Percentiles rank a stretch among this genome's conserved stretches.
Evolutionary conservation across 768 basidiomycete species (phyloP).

Genomic region (Amanita exitialis): DNA sequence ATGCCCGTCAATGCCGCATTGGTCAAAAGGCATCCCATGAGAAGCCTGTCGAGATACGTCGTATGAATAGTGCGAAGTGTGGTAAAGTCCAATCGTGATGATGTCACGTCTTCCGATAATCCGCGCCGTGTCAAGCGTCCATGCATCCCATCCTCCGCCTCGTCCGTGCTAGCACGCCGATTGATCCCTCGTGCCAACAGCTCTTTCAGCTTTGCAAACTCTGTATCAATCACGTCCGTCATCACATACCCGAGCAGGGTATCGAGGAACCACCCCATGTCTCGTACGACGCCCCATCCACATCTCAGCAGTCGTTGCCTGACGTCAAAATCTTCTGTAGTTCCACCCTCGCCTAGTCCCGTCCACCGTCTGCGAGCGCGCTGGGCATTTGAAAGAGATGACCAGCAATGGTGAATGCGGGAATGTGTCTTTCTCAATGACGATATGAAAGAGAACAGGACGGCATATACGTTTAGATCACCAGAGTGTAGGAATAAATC

Average conservation of each 20-base stretch:
- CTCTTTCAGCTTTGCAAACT: slow-evolving; percentile 64
- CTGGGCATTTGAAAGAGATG: slow-evolving; percentile 76
- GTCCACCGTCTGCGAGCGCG: slow-evolving; percentile 81
- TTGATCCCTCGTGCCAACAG: slow-evolving; percentile 31
- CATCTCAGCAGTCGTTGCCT: slow-evolving; percentile 60
- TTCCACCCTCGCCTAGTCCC: slow-evolving; percentile 80
- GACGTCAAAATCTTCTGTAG: slow-evolving; percentile 54
- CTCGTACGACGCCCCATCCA: slow-evolving; percentile 80
- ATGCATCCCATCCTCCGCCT: slow-evolving; percentile 5
- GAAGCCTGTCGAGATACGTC: slow-evolving; percentile 68
- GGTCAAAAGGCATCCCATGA: slow-evolving; percentile 71
- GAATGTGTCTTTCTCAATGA: slow-evolving; percentile 80
- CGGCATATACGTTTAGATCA: slow-evolving; percentile 66
- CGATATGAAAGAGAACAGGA: slow-evolving; percentile 74
- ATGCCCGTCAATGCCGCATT: slow-evolving; percentile 52
- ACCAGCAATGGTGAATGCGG: slow-evolving; percentile 74
- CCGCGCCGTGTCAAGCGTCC: slow-evolving; percentile 9
- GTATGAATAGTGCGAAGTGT: slow-evolving; percentile 76
- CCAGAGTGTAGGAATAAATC: slow-evolving; percentile 78
- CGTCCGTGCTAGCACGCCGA: slow-evolving; percentile 8
- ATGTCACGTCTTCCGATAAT: slow-evolving; percentile 4
- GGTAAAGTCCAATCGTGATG: slow-evolving; percentile 67
- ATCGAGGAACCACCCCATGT: slow-evolving; percentile 91
- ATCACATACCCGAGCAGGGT: slow-evolving; percentile 76
- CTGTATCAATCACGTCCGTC: slow-evolving; percentile 84